phyloP scores from a whole-genome alignment of 2,329 filamentous ascomycete genomes.

The Acarospora socialis region DNA sequence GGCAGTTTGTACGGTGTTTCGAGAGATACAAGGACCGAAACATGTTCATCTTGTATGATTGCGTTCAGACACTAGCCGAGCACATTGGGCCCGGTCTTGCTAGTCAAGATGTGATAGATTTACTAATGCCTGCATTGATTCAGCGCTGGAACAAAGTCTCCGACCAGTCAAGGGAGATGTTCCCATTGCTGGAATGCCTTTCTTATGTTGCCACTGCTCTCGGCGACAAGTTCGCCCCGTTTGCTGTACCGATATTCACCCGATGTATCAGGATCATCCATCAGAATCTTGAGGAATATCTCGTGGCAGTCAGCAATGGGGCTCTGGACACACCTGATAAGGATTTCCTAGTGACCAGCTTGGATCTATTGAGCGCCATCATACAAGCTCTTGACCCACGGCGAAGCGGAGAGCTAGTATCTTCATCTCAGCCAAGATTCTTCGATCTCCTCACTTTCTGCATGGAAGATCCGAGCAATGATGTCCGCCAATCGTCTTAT shows the following conservation, averaged over 20 bases:
- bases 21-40: slow-evolving; percentile 94
- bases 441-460: slow-evolving; percentile 85
- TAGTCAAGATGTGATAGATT: slow-evolving; percentile 62
- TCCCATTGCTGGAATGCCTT: slow-evolving; percentile 88
- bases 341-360: slow-evolving; percentile 88
- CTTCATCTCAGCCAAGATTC: slow-evolving; percentile 62
- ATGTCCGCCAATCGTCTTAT: slow-evolving; percentile 92
- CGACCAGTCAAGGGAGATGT: slow-evolving; percentile 83
- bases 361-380: slow-evolving; percentile 84
- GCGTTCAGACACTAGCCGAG: slow-evolving; percentile 91
- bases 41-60: slow-evolving; percentile 98
- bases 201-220: slow-evolving; percentile 87
- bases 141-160: slow-evolving; percentile 73
- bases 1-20: slow-evolving; percentile 87
- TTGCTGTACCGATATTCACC: slow-evolving; percentile 71
- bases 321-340: slow-evolving; percentile 72
- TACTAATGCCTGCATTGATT: slow-evolving; percentile 87
- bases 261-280: slow-evolving; percentile 87
- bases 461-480: slow-evolving; percentile 80
- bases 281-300: slow-evolving; percentile 69
- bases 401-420: slow-evolving; percentile 64
- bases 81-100: slow-evolving; percentile 71
- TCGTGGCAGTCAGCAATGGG: slow-evolving; percentile 54
- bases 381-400: slow-evolving; percentile 70
- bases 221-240: slow-evolving; percentile 67